Base-by-base conservation (phyloP, 2,329 filamentous ascomycete genomes). In the Aspergillus sp. region DNA sequence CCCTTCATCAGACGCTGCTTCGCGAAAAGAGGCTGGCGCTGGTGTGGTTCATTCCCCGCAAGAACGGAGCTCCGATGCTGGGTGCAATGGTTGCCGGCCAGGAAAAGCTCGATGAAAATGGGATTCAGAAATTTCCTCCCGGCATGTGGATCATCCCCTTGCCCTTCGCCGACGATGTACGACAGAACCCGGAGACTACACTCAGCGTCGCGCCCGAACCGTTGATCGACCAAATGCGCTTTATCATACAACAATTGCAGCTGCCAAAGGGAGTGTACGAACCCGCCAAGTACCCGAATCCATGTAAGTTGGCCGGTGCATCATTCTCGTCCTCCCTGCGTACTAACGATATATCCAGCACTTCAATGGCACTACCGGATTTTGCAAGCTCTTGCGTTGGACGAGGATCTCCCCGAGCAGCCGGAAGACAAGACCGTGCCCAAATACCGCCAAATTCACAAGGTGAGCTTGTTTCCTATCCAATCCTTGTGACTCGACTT, bases 281-380 rank as follows among this genome's bases (percentile, higher is more conserved):
- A 60, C 92, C 93, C 1, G 77, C 79, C 1, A 94, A 88, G 65
- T 97, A 97, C 64, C 90, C 94, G 0, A 99, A 99, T 57, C 91
- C 92, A 9, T 67, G 75, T 75, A 62, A 56, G 72, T 38, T 36
- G n/a, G 14, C 4, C 23, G 17, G 14, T 7, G 6, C 3, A 17
- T 2, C n/a, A n/a, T 34, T 11, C 1, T 10, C 4, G 17, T 4
- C 6, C 10, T 3, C 5, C 10, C 34, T 16, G 19, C 31, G 49
- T 20, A 49, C 40, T n/a, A 14, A 49, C 32, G 19, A 13, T 19
- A 13, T 42, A 29, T 25, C 5, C 46, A 66, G 83, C 89, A 7
- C 78, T 99, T 20, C 94, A 99, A 73, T 99, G 93, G 92, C 94
- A 97, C 75, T 99, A 97, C 77, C 87, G 85, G 56, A 96, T 99